phyloP scores from a whole-genome alignment of 768 basidiomycete genomes.

The Asterophora lycoperdoides region DNA sequence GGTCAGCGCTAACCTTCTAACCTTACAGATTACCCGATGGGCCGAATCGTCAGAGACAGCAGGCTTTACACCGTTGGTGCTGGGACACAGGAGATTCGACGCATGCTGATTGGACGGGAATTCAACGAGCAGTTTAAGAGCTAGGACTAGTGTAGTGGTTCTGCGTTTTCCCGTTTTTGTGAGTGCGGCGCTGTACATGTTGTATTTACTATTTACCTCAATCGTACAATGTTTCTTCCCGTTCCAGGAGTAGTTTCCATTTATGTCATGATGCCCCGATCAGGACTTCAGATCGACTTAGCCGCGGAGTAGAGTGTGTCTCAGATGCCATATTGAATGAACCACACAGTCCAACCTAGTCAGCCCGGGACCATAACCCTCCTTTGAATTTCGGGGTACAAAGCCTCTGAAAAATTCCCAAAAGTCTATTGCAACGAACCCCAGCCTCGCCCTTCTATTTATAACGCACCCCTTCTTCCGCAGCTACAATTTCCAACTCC shows the following conservation, averaged over 20 bases:
- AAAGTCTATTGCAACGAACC: constrained; percentile 10
- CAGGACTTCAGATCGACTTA: constrained; percentile 8
- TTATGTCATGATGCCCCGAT: constrained; percentile 13
- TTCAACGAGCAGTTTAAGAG: constrained; percentile 68
- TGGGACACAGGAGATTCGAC: constrained; percentile 93
- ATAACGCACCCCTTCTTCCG: constrained; percentile 3
- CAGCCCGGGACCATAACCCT: too few relatives aligned
- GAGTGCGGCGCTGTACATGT: too few relatives aligned
- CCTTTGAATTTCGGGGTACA: constrained; percentile 22
- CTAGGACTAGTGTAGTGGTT: constrained; percentile 15
- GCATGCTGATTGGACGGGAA: constrained; percentile 92
- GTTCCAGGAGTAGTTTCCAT: constrained; percentile 16
- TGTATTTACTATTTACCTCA: too few relatives aligned
- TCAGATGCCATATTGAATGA: constrained; percentile 19
- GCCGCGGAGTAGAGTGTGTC: constrained; percentile 22
- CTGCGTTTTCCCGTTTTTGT: constrained; percentile 9
- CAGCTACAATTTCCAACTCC: not conserved
- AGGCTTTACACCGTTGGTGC: constrained; percentile 91
- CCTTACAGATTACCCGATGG: constrained; percentile 77
- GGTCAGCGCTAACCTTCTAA: not conserved
- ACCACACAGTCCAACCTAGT: constrained; percentile 9
- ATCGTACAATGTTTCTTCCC: constrained; percentile 13
- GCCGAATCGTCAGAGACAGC: constrained; percentile 83
- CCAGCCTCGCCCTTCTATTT: constrained; percentile 14
- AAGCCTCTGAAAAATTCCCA: constrained; percentile 15